Conservation (phyloP, 352 stramenopile genomes). For the Globisporangium solare region DNA sequence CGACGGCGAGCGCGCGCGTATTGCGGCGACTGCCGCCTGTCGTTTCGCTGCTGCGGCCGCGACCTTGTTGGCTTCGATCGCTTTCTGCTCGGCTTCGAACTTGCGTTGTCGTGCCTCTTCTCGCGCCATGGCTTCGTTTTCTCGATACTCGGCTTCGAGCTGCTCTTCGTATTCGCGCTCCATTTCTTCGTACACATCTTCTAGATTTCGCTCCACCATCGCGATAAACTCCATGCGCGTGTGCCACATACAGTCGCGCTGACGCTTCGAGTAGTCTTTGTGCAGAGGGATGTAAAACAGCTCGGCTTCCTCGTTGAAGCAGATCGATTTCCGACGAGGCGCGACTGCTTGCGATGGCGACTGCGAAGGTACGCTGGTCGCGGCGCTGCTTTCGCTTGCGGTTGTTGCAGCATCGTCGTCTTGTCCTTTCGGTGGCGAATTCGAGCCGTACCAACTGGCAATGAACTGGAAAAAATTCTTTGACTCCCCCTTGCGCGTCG, state of each 20-base stretch:
- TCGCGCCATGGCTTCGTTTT: slow-evolving; percentile 69
- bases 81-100: slow-evolving; percentile 27
- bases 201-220: slow-evolving; percentile 87
- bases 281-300: slow-evolving; percentile 85
- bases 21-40: slow-evolving; percentile 4
- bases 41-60: slow-evolving; percentile 1
- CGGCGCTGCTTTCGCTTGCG: slow-evolving; percentile 11
- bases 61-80: slow-evolving; percentile 9
- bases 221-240: slow-evolving; percentile 75
- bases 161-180: slow-evolving; percentile 83
- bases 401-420: slow-evolving; percentile 9
- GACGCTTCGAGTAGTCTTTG: slow-evolving; percentile 80
- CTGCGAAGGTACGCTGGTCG: background rate
- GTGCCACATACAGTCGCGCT: slow-evolving; percentile 85
- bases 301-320: slow-evolving; percentile 75
- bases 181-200: slow-evolving; percentile 86
- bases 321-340: slow-evolving; percentile 35
- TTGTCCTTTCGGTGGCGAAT: slow-evolving; percentile 8
- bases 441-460: slow-evolving; percentile 68
- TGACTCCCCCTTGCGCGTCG: slow-evolving; percentile 28
- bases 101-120: slow-evolving; percentile 61
- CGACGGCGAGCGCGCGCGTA: slow-evolving; percentile 31
- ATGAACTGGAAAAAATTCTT: slow-evolving; percentile 83
- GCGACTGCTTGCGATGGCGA: slow-evolving; percentile 3
- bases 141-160: slow-evolving; percentile 44